A percentile compares a stretch with the other conserved stretches of the same genome.
Conservation (phyloP, 139 green algal species). For the Edaphochlamys debaryana region DNA sequence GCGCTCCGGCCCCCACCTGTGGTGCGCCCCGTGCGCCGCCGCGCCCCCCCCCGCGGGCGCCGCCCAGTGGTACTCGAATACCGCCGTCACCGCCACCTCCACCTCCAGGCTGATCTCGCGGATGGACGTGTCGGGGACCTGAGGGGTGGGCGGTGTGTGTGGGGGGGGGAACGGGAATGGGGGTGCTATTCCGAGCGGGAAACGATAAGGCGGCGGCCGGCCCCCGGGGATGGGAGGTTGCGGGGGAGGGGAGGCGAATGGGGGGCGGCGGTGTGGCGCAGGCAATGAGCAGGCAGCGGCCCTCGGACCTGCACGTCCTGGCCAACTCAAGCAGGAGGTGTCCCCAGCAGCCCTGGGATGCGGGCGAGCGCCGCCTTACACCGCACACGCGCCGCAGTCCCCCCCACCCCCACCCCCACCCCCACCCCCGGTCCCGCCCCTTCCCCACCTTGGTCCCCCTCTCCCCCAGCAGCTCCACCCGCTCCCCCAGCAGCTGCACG, state of each 20-base stretch:
- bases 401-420: neutral
- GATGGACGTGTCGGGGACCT: slow-evolving; percentile 79
- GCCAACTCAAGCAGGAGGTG: too few species aligned
- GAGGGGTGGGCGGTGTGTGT: neutral
- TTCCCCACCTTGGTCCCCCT: slow-evolving; percentile 70
- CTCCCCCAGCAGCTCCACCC: slow-evolving; percentile 78
- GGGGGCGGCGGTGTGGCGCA: neutral
- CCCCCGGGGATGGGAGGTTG: too few species aligned
- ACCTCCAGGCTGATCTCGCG: slow-evolving; percentile 73
- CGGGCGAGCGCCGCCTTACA: too few species aligned
- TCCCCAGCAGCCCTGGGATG: too few species aligned
- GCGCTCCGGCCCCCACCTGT: too few species aligned
- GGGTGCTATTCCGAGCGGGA: too few species aligned
- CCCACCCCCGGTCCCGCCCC: neutral
- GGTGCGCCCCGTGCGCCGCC: neutral
- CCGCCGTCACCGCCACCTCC: slow-evolving; percentile 45
- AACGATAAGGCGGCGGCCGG: too few species aligned
- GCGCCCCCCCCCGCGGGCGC: neutral
- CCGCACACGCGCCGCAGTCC: too few species aligned
- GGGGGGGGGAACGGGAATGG: too few species aligned
- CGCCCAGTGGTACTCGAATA: slow-evolving; percentile 58
- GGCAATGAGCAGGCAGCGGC: too few species aligned
- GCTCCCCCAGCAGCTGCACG: slow-evolving; percentile 64
- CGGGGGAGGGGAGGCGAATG: neutral
- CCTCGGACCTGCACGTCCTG: too few species aligned